Evolutionary conservation across 2,329 filamentous ascomycete genomes (phyloP).

Genomic region (Chlorencoelia australis): DNA sequence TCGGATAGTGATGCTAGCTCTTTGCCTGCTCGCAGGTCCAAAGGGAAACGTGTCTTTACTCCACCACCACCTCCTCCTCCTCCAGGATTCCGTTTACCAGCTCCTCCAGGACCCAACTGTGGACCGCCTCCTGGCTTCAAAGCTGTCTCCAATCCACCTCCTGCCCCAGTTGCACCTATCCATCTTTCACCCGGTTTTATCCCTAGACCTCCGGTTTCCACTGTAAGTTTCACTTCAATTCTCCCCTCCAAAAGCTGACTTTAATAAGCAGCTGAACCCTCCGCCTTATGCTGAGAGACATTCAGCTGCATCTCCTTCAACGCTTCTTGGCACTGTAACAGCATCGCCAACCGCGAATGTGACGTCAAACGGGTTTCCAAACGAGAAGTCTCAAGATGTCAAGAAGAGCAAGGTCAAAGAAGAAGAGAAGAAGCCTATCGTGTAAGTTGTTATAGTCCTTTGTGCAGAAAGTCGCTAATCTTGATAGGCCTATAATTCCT

Average conservation of each 20-base stretch:
- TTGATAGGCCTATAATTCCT: conserved; percentile 7
- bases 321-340: background rate
- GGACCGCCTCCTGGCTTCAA: background rate
- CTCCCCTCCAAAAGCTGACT: too few species aligned
- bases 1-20: conserved; percentile 9
- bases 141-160: too few species aligned
- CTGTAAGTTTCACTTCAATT: too few species aligned
- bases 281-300: conserved; percentile 7
- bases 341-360: background rate
- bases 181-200: background rate
- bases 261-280: conserved; percentile 7
- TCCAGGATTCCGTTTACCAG: too few species aligned
- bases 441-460: background rate
- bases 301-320: background rate
- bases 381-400: background rate
- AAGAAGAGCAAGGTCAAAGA: background rate
- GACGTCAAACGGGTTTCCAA: background rate
- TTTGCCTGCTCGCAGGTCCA: too few species aligned
- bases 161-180: background rate
- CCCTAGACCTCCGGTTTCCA: too few species aligned
- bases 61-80: conserved; percentile 1
- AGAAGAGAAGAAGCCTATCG: background rate
- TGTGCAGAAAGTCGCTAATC: too few species aligned
- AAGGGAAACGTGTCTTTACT: background rate
- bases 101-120: too few species aligned